Percentiles rank a stretch among this genome's conserved stretches.
phyloP scores from a whole-genome alignment of 768 basidiomycete genomes.

The Russula ochroleuca region DNA sequence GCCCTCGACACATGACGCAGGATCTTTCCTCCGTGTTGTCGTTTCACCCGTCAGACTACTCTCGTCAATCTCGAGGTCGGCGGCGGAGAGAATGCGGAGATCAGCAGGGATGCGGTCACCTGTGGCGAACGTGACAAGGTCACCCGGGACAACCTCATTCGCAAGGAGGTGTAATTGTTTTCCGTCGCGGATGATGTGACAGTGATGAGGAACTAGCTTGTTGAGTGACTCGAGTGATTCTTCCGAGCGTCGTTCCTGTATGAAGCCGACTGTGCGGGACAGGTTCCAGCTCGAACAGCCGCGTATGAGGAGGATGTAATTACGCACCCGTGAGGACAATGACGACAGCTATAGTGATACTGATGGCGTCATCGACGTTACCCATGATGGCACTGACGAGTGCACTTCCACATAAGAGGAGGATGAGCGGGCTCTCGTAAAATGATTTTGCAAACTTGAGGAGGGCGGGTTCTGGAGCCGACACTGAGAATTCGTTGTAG shows the following conservation, averaged over 20 bases:
- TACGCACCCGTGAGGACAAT: conserved; percentile 86
- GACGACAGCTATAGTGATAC: conserved; percentile 85
- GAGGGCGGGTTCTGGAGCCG: conserved; percentile 69
- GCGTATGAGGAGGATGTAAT: background rate
- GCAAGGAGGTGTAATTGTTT: conserved; percentile 78
- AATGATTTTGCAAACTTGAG: conserved; percentile 94
- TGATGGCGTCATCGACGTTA: conserved; percentile 91
- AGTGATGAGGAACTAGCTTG: conserved; percentile 96
- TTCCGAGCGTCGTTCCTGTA: conserved; percentile 93
- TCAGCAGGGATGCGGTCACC: conserved; percentile 96
- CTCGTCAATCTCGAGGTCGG: conserved; percentile 93
- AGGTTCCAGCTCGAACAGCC: background rate
- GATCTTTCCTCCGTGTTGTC: conserved; percentile 64
- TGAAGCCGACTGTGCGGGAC: conserved; percentile 69
- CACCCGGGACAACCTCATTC: conserved; percentile 95
- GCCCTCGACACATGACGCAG: conserved; percentile 47
- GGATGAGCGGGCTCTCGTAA: conserved; percentile 89
- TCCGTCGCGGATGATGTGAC: conserved; percentile 80
- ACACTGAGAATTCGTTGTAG: conserved; percentile 92
- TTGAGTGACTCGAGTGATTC: conserved; percentile 92
- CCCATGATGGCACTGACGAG: conserved; percentile 87
- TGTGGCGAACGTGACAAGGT: conserved; percentile 82
- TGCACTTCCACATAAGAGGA: conserved; percentile 87
- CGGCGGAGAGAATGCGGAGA: conserved; percentile 72
- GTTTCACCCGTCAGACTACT: conserved; percentile 95